Evolutionary conservation across 805 yeast species (phyloP).

Genomic region (Isabelozyma rhagii): DNA sequence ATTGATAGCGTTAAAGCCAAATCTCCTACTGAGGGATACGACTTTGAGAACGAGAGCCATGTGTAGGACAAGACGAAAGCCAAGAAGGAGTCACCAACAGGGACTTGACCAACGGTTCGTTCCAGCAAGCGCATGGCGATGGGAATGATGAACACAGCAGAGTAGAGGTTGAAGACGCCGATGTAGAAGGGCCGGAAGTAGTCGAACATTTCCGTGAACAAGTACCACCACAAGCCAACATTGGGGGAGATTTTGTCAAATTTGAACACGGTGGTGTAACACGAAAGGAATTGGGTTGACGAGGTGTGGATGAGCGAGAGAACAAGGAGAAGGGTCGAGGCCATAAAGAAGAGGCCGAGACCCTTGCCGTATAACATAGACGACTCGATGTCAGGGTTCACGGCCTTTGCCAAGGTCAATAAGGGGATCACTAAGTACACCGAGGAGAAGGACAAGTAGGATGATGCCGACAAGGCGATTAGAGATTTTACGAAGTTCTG

Average conservation of each 20-base stretch:
- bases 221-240: constrained; percentile 98
- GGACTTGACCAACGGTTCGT: constrained; percentile 6
- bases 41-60: constrained; percentile 60
- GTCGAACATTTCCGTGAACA: constrained; percentile 92
- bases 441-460: constrained; percentile 64
- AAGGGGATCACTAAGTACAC: constrained; percentile 59
- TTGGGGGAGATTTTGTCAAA: constrained; percentile 81
- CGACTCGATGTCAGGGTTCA: neutral
- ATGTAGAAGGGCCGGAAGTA: constrained; percentile 81
- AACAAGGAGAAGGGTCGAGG: constrained; percentile 20
- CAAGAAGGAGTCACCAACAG: constrained; percentile 52
- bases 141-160: constrained; percentile 67
- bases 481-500: constrained; percentile 43
- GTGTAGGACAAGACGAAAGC: constrained; percentile 44
- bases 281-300: constrained; percentile 24
- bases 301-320: constrained; percentile 22
- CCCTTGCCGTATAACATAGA: constrained; percentile 9
- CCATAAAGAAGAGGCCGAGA: constrained; percentile 11
- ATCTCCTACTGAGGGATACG: constrained; percentile 86
- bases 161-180: constrained; percentile 77
- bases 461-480: constrained; percentile 55
- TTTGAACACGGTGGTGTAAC: constrained; percentile 54
- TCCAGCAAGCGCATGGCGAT: constrained; percentile 62
- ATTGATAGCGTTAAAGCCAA: constrained; percentile 44
- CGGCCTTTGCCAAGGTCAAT: constrained; percentile 30